Base-by-base conservation (phyloP, 2,329 filamentous ascomycete genomes). In the Cladophialophora bantiana region DNA sequence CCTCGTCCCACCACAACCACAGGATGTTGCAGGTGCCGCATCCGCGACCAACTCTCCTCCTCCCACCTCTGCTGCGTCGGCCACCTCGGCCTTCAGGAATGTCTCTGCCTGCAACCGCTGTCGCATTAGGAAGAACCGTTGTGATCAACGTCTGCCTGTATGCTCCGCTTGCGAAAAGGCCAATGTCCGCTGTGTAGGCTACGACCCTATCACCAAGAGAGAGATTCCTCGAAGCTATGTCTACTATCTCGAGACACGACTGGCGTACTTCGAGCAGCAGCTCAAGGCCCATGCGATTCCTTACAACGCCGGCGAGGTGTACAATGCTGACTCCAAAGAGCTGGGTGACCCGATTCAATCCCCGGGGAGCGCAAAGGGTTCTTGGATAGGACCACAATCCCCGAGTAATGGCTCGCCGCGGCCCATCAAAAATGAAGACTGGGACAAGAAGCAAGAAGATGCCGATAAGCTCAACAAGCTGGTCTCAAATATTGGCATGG, bases 71-170 rank as follows among this genome's bases (percentile, higher is more conserved):
- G 73, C 75, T 12, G 68, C 74, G 34, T 63, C 72, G 62, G 70
- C 74, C 62, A 79, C 79, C 53, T 81, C 82, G 7, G 80, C 81
- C 71, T 94, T 94, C 75, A 89, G 91, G 73, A 94, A 94, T 78
- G 94, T 98, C 71, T 96, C 92, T 78, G 94, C 94, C 64, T 98
- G 94, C 80, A 97, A 97, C 81, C 88, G 93, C 48, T 98, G 94
- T 79, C 88, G 94, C 54, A 82, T 96, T 77, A 88, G 94, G 75
- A 98, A 98, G 83, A 98, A 97, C 77, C 86, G 93, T 61, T 98
- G 94, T 80, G 94, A 98, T 79, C 94, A 97, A 84, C 90, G 90
- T 71, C 85, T 98, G 68, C 94, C 94, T 7, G 92, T 91, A 74
- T 98, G 94, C 78, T 90, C 91, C 50, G 92, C 92, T 73, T 98